A percentile compares a stretch with the other conserved stretches of the same genome.
Evolutionary conservation across 2,329 filamentous ascomycete genomes (phyloP).

Genomic region (Alternaria sp.): DNA sequence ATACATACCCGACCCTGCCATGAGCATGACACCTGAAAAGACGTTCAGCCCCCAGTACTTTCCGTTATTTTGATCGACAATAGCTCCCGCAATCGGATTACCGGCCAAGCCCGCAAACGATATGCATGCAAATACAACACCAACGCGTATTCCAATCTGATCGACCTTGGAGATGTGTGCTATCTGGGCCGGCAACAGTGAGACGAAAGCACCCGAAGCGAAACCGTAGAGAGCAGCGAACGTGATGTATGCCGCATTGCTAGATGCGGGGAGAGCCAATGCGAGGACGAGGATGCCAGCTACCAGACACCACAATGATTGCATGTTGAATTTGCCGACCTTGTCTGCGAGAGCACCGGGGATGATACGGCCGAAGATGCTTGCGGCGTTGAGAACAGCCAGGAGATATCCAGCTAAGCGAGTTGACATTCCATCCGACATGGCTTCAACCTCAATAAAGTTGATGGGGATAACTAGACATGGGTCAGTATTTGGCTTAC

Average conservation of each 20-base stretch:
- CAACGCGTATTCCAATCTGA: conserved; percentile 66
- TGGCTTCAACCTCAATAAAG: conserved; percentile 60
- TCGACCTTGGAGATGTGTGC: conserved; percentile 54
- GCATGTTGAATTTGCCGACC: conserved; percentile 63
- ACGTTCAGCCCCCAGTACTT: conserved; percentile 69
- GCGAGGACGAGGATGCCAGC: conserved; percentile 58
- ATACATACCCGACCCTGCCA: conserved; percentile 52
- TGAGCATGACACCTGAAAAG: conserved; percentile 67
- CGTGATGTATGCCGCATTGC: conserved; percentile 55
- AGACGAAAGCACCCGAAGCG: conserved; percentile 62
- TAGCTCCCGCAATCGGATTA: conserved; percentile 57
- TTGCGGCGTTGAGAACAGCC: conserved; percentile 58
- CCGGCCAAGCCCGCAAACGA: conserved; percentile 60
- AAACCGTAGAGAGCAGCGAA: conserved; percentile 62
- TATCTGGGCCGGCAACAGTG: conserved; percentile 57
- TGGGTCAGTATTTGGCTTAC: background rate
- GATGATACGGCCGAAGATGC: conserved; percentile 65
- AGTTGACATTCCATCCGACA: conserved; percentile 57
- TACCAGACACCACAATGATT: conserved; percentile 37
- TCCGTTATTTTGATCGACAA: conserved; percentile 62
- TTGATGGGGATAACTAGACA: conserved; percentile 57
- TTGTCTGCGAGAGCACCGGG: conserved; percentile 64
- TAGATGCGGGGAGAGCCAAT: conserved; percentile 58
- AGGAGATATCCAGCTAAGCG: conserved; percentile 63
- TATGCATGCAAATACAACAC: conserved; percentile 59